These are phyloP conservation scores for Boletus rubropictus DNA, from an alignment of 768 basidiomycete species.

Conservation along the genomic window DNA sequence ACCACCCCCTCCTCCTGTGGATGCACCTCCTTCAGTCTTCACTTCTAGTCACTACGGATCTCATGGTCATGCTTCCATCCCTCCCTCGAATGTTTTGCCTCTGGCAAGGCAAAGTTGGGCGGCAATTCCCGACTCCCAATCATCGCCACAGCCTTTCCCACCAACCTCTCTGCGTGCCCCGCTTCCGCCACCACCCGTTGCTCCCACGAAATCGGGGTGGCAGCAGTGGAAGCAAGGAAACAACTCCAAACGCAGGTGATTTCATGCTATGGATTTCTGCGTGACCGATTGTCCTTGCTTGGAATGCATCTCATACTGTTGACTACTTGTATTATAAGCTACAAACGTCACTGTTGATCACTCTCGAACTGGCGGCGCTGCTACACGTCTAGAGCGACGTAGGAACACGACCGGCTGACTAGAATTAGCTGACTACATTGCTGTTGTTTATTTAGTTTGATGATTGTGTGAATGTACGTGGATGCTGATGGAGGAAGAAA, in stretches of 20 bases:
- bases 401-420: conserved; percentile 24
- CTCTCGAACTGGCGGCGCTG: conserved; percentile 13
- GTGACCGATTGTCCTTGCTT: background rate
- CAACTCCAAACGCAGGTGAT: conserved; percentile 19
- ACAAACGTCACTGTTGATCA: conserved; percentile 1
- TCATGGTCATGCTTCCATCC: conserved; percentile 11
- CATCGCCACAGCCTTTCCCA: conserved; percentile 6
- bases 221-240: conserved; percentile 42
- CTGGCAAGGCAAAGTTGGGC: background rate
- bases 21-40: conserved; percentile 1
- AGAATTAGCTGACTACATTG: conserved; percentile 49
- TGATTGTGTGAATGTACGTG: conserved; percentile 38
- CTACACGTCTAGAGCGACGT: conserved; percentile 21
- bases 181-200: conserved; percentile 19
- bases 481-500: conserved; percentile 26
- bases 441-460: conserved; percentile 37
- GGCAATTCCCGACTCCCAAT: conserved; percentile 9
- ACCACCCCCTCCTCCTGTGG: conserved; percentile 15
- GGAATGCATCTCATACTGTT: background rate
- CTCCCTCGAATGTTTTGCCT: conserved; percentile 4
- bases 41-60: conserved; percentile 8
- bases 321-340: conserved; percentile 14
- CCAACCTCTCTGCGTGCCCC: conserved; percentile 10
- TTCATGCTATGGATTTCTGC: background rate
- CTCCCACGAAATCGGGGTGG: conserved; percentile 42